Evolutionary conservation across 2,329 filamentous ascomycete species (phyloP).

Genomic region (Emmonsia crescens): DNA sequence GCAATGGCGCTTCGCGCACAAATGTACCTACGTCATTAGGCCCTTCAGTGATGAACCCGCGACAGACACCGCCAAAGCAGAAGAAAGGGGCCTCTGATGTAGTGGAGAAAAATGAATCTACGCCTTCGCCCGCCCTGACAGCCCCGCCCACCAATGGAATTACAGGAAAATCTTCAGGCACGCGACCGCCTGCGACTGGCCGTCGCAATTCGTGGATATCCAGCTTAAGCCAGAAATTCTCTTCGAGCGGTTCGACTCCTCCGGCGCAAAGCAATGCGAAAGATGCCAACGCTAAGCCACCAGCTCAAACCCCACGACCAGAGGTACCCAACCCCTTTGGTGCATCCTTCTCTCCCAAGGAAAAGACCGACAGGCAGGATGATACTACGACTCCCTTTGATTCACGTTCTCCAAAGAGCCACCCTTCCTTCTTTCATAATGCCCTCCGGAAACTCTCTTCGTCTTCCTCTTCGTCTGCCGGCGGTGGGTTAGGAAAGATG

Average conservation of each 20-base stretch:
- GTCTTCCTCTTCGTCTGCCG: conserved; percentile 32
- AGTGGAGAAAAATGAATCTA: neutral
- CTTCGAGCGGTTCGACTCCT: conserved; percentile 40
- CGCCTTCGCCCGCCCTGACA: neutral
- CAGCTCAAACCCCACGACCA: conserved; percentile 20
- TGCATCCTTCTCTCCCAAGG: conserved; percentile 30
- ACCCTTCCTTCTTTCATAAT: conserved; percentile 64
- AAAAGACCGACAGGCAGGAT: conserved; percentile 34
- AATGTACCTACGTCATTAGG: neutral
- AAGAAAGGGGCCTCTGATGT: neutral
- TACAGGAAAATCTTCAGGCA: conserved; percentile 7
- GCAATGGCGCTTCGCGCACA: neutral
- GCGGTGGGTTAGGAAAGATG: conserved; percentile 41
- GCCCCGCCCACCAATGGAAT: neutral
- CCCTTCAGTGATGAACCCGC: neutral
- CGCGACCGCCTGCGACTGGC: conserved; percentile 24
- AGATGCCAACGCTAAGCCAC: conserved; percentile 21
- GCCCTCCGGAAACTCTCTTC: conserved; percentile 76
- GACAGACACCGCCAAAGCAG: conserved; percentile 3
- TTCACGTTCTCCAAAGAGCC: conserved; percentile 61
- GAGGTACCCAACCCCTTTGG: conserved; percentile 35
- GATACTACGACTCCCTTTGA: conserved; percentile 22
- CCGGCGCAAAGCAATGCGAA: conserved; percentile 27
- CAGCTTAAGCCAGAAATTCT: conserved; percentile 87
- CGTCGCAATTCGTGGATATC: conserved; percentile 82